Evolutionary conservation across 1,284 basidiomycete genomes (phyloP).

Genomic region (Phellopilus nigrolimitatus): DNA sequence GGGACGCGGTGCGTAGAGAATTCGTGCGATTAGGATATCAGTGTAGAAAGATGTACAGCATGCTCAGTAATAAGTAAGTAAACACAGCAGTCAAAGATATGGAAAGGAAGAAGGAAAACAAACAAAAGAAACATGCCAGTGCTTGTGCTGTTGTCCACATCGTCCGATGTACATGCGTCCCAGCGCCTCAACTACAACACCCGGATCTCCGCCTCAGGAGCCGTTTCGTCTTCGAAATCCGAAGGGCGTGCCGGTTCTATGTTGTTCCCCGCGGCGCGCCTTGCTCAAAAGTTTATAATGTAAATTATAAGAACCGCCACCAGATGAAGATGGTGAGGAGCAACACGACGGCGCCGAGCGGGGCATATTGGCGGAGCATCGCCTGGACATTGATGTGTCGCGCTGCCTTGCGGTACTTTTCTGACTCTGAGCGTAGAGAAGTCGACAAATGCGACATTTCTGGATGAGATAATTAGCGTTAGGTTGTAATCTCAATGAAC

Average conservation of each 20-base stretch:
- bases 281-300: not conserved
- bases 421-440: slow-evolving; percentile 93
- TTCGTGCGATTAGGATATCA: not conserved
- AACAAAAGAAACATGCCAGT: not conserved
- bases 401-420: slow-evolving; percentile 96
- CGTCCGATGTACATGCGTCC: slow-evolving; percentile 1
- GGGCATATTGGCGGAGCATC: slow-evolving; percentile 94
- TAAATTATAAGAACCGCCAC: slow-evolving; percentile 77
- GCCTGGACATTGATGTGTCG: slow-evolving; percentile 93
- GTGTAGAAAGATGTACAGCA: not conserved
- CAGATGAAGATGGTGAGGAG: slow-evolving; percentile 85
- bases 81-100: not conserved
- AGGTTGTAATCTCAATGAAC: slow-evolving; percentile 8
- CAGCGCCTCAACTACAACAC: not conserved
- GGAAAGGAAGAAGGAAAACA: not conserved
- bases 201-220: not conserved
- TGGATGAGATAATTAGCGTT: slow-evolving; percentile 30
- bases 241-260: no score
- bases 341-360: slow-evolving; percentile 75
- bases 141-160: not conserved
- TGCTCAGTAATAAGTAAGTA: slow-evolving; percentile 3
- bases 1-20: not conserved
- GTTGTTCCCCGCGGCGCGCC: no score
- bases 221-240: no score
- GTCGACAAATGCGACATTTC: slow-evolving; percentile 98